Evolutionary conservation across 371 early-diverging fungal genomes (phyloP).

Genomic region (Haplosporangium sp.): DNA sequence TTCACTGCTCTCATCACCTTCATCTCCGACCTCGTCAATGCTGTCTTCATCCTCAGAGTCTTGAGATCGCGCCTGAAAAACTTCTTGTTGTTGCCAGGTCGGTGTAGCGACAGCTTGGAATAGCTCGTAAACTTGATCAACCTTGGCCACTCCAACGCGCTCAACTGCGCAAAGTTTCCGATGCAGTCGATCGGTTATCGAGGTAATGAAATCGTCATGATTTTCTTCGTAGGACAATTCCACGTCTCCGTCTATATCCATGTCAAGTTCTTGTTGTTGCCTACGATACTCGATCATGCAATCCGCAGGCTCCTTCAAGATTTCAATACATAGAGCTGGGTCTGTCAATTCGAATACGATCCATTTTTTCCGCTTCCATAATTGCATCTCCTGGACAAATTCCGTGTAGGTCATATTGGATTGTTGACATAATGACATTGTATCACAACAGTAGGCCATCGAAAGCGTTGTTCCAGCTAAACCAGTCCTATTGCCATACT

Average conservation of each 20-base stretch:
- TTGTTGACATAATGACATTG: conserved; percentile 41
- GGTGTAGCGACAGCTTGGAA: conserved; percentile 47
- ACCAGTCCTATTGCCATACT: conserved; percentile 13
- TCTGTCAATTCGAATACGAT: conserved; percentile 46
- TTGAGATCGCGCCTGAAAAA: conserved; percentile 8
- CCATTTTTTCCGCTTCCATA: conserved; percentile 52
- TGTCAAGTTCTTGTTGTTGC: background rate
- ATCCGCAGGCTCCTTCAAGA: conserved; percentile 34
- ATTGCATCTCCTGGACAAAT: conserved; percentile 39
- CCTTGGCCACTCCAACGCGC: conserved; percentile 51
- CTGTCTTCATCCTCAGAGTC: conserved; percentile 11
- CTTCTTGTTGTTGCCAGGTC: conserved; percentile 50
- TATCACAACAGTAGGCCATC: conserved; percentile 46
- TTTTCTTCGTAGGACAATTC: conserved; percentile 19
- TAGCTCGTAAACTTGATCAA: conserved; percentile 45
- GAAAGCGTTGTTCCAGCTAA: conserved; percentile 37
- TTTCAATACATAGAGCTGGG: conserved; percentile 33
- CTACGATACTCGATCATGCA: conserved; percentile 19
- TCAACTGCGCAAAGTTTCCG: conserved; percentile 52
- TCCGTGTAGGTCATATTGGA: conserved; percentile 26
- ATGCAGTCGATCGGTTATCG: conserved; percentile 38
- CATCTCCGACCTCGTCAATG: conserved; percentile 9
- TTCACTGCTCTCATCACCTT: conserved; percentile 26
- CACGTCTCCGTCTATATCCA: conserved; percentile 22
- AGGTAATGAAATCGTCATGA: conserved; percentile 28